Base-by-base conservation (phyloP, 2,329 filamentous ascomycete species). In the Aspergillus neoniger region DNA sequence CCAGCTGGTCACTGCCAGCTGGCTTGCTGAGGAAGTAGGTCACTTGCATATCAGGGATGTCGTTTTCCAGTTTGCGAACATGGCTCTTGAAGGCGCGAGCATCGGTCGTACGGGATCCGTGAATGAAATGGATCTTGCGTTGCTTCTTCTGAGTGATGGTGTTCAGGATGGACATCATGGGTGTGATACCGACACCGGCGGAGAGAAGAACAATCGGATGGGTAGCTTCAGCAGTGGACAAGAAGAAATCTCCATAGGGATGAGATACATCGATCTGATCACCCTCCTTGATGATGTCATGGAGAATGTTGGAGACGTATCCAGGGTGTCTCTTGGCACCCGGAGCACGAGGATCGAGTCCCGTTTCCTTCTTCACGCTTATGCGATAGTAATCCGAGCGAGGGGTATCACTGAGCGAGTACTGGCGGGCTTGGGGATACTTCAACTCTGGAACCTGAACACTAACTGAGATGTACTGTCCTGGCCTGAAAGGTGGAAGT, bases 381-480 rank as follows among this genome's bases (percentile, higher is more conserved):
- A 92, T 88, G 28, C 90, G 85, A 75, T 90, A 90, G 74, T 86
- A 83, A 54, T 85, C 81, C 8, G 82, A 76, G 2, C 79, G 79
- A 2, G 87, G 88, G 52, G 84, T 81, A 64, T 91, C 88, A 68
- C 85, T 89, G 62, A 92, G 81, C 28, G 88, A 90, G 76, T 91
- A 92, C 74, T 92, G 90, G 30, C 89, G 81, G n/a, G 86, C 82
- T 74, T 92, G 90, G 65, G 81, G 76, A 70, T 86, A 81, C n/a
- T 84, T 83, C 21, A 89, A 80, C 51, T 80, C 77, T 1, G 85
- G 83, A 0, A 90, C 82, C 52, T 82, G 78, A 6, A 88, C 73
- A 52, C 83, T 83, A 49, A 91, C 76, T 0, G 87, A 89, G 62
- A 91, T 82, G 70, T 91, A 92, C 75, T 92, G 89, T 32, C 90